A percentile compares a stretch with the other conserved stretches of the same genome.
phyloP scores from a whole-genome alignment of 1,139 yeast species.

The Hansenula sp. region DNA sequence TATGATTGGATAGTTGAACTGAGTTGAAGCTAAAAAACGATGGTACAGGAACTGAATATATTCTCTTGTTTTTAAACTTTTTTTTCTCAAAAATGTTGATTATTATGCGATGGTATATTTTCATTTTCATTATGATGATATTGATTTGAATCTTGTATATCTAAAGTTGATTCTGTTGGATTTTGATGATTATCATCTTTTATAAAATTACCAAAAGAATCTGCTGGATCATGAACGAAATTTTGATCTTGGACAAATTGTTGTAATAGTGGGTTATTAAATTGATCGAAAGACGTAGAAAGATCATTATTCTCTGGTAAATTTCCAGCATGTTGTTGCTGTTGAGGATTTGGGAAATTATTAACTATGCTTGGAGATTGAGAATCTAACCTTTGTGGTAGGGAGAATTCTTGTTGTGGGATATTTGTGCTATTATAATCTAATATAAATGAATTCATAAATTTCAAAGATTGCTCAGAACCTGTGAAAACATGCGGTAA shows the following conservation, averaged over 20 bases:
- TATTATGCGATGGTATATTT: background rate
- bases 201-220: constrained; percentile 6
- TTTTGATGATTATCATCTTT: background rate
- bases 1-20: too few relatives aligned
- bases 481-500: constrained; percentile 46
- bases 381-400: constrained; percentile 17
- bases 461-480: constrained; percentile 45
- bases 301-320: background rate
- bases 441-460: constrained; percentile 49
- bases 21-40: too few relatives aligned
- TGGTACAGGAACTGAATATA: too few relatives aligned
- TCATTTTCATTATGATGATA: background rate
- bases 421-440: constrained; percentile 36
- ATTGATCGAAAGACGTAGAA: background rate
- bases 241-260: constrained; percentile 18
- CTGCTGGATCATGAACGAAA: constrained; percentile 11
- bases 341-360: constrained; percentile 7
- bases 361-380: constrained; percentile 13
- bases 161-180: background rate
- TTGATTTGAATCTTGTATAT: background rate
- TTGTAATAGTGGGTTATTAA: constrained; percentile 14
- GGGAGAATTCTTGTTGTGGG: constrained; percentile 17
- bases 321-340: constrained; percentile 10
- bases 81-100: background rate
- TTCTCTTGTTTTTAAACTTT: background rate